A percentile compares a stretch with the other conserved stretches of the same genome.
Conservation (phyloP, 306 rosid genomes). For the Prunus fruticosa region DNA sequence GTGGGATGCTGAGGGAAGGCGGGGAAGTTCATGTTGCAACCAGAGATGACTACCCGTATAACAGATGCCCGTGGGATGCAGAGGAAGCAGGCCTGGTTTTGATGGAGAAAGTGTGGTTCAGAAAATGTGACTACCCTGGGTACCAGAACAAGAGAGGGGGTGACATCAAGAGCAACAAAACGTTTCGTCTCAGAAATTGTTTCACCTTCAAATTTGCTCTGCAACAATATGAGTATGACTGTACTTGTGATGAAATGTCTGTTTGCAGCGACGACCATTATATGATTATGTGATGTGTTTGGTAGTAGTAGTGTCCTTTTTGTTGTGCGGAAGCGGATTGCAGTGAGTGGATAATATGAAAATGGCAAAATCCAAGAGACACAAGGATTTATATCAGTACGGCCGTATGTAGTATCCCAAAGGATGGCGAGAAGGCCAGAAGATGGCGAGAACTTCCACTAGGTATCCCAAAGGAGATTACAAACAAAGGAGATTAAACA, state of each 20-base stretch:
- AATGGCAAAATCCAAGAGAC: too few relatives aligned
- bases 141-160: slow-evolving; percentile 26
- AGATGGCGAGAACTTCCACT: too few relatives aligned
- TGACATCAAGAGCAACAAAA: slow-evolving; percentile 16
- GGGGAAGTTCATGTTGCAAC: slow-evolving; percentile 30
- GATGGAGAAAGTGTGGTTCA: background rate
- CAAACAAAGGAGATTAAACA: too few relatives aligned
- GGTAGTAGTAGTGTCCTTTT: too few relatives aligned
- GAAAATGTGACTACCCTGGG: slow-evolving; percentile 20
- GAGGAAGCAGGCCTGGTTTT: background rate
- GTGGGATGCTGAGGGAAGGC: slow-evolving; percentile 3
- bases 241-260: background rate
- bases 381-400: too few relatives aligned
- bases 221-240: background rate
- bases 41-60: slow-evolving; percentile 23
- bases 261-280: background rate
- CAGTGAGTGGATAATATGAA: too few relatives aligned
- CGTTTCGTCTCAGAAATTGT: slow-evolving; percentile 1
- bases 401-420: too few relatives aligned
- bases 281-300: background rate
- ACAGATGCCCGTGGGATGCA: slow-evolving; percentile 15
- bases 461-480: too few relatives aligned
- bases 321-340: too few relatives aligned
- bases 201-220: slow-evolving; percentile 25
- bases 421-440: too few relatives aligned